A percentile compares a stretch with the other conserved stretches of the same genome.
phyloP scores from a whole-genome alignment of 345 rosid genomes.

The Adansonia digitata region DNA sequence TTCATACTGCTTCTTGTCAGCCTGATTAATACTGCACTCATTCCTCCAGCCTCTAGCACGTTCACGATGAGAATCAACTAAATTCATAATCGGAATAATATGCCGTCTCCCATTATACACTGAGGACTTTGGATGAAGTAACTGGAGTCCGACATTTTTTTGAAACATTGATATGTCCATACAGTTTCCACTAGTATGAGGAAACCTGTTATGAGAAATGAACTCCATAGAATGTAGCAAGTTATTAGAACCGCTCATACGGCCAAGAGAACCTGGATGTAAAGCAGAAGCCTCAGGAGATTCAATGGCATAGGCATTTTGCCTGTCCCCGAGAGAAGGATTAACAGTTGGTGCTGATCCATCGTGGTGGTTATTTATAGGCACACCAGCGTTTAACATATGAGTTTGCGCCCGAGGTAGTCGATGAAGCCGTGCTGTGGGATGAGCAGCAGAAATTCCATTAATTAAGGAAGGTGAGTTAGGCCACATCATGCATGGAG shows the following conservation, averaged over 20 bases:
- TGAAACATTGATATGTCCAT: slow-evolving; percentile 32
- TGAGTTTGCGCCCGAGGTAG: slow-evolving; percentile 43
- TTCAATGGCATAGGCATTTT: slow-evolving; percentile 38
- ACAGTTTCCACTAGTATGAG: slow-evolving; percentile 32
- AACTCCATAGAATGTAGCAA: slow-evolving; percentile 42
- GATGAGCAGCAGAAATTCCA: slow-evolving; percentile 36
- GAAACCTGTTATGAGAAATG: slow-evolving; percentile 30
- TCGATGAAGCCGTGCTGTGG: slow-evolving; percentile 32
- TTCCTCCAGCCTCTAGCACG: slow-evolving; percentile 52
- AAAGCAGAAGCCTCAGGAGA: slow-evolving; percentile 45
- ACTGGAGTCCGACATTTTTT: slow-evolving; percentile 34
- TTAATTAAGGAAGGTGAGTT: slow-evolving; percentile 45
- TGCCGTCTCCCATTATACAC: slow-evolving; percentile 40
- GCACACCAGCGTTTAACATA: slow-evolving; percentile 28
- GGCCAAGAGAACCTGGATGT: slow-evolving; percentile 51
- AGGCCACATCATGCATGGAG: slow-evolving; percentile 55
- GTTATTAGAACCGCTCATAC: slow-evolving; percentile 38
- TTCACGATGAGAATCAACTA: slow-evolving; percentile 44
- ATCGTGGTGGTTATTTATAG: slow-evolving; percentile 36
- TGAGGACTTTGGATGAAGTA: slow-evolving; percentile 39
- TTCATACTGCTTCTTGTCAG: slow-evolving; percentile 60
- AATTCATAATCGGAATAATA: slow-evolving; percentile 27
- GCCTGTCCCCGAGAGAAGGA: slow-evolving; percentile 51
- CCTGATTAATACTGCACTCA: slow-evolving; percentile 40
- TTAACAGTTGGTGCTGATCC: slow-evolving; percentile 55